Evolutionary conservation across 805 yeast genomes (phyloP).

Genomic region (Teunomyces aglyptinius): DNA sequence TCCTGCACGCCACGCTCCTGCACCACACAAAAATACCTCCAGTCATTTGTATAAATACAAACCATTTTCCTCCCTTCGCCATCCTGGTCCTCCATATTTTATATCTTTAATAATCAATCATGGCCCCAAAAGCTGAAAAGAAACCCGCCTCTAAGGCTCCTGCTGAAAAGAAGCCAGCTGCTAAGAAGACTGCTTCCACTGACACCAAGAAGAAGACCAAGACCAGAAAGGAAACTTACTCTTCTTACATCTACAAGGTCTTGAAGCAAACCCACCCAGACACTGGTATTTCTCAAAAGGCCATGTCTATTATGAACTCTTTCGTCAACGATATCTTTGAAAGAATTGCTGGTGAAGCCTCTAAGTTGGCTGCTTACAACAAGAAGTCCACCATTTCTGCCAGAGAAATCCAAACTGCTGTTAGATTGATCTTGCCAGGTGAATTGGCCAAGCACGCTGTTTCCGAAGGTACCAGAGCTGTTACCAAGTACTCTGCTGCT

Average conservation of each 20-base stretch:
- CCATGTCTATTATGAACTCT: constrained; percentile 98
- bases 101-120: constrained; percentile 8
- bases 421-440: constrained; percentile 96
- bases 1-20: constrained; percentile 6
- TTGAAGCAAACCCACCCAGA: constrained; percentile 99
- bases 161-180: constrained; percentile 89
- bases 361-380: constrained; percentile 98
- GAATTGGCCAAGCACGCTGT: constrained; percentile 98
- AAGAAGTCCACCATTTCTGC: constrained; percentile 97
- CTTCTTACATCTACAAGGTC: constrained; percentile 97
- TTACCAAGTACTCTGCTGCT: constrained; percentile 92
- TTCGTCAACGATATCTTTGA: constrained; percentile 97
- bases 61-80: constrained; percentile 1
- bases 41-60: constrained; percentile 3
- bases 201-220: constrained; percentile 89
- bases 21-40: constrained; percentile 1
- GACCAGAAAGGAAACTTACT: constrained; percentile 97
- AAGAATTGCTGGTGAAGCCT: constrained; percentile 97
- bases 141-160: constrained; percentile 95
- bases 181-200: constrained; percentile 77
- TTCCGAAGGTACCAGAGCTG: constrained; percentile 98
- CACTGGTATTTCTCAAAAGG: constrained; percentile 98
- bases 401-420: constrained; percentile 98
- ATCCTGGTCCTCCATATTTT: not conserved
- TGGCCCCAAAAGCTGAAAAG: constrained; percentile 54